Base-by-base conservation (phyloP, 306 rosid species). In the Echinosophora koreensis region DNA sequence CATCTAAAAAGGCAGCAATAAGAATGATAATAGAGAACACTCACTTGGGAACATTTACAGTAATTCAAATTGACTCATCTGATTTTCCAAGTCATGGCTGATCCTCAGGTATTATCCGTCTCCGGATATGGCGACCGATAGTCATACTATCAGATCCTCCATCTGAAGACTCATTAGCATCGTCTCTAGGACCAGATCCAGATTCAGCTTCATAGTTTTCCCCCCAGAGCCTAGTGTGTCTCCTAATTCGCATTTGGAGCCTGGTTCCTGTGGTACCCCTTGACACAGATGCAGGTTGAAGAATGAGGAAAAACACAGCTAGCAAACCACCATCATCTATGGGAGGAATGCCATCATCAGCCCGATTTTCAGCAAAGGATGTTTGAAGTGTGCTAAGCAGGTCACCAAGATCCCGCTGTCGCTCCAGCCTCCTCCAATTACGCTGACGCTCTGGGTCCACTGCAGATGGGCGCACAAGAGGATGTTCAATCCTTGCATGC, bases 401-500 rank as follows among this genome's bases (percentile, higher is more conserved):
- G 83, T 96, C 99, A 0, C 94, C 96, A 6, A 96, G 89, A 87
- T 96, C 99, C 88, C 98, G 88, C 83, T 96, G 99, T 8, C 97
- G 89, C 84, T 92, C 98, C 84, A 96, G 67, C 77, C 97, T 88
- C 85, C 98, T 88, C 99, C 99, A 96, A 68, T 35, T 85, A 39
- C 93, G 97, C 78, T 89, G 94, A 28, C 99, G 87, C 82, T 90
- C 97, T 7, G 98, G 99, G 58, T 96, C 98, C 11, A 90, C 92
- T 13, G 89, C 96, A 0, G 99, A 87, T n/a, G 99, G 99, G 5
- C 96, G 93, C 68, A 82, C 97, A 44, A 73, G 86, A 11, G 99
- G 99, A 79, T 91, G 97, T 61, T 90, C 98, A 58, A 87, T 54
- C 86, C 99, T 91, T 55, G 99, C 99, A 83, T 96, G 98, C 90